Evolutionary conservation across 495 filamentous ascomycete genomes (phyloP).

Genomic region (Penicillium pulvis): DNA sequence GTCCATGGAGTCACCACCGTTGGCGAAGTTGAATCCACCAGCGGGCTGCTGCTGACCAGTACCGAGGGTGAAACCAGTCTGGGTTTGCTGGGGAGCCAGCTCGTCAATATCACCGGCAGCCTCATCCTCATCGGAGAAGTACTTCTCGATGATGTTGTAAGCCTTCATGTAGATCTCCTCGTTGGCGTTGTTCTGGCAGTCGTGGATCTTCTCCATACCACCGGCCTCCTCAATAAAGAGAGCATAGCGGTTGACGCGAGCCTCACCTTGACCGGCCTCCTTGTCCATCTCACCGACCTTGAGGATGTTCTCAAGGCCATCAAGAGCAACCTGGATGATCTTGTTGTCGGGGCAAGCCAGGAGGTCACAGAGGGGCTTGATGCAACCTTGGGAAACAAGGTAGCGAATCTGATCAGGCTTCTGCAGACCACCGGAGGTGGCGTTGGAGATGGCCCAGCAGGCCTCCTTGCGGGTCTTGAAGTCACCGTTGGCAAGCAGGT

Average conservation of each 20-base stretch:
- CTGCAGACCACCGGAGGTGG: constrained; percentile 94
- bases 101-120: constrained; percentile 74
- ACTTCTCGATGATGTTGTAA: constrained; percentile 99
- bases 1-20: constrained; percentile 93
- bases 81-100: constrained; percentile 65
- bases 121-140: constrained; percentile 98
- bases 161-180: constrained; percentile 99
- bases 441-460: constrained; percentile 99
- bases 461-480: constrained; percentile 99
- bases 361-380: constrained; percentile 96
- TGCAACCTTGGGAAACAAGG: constrained; percentile 88
- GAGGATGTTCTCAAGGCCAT: constrained; percentile 98
- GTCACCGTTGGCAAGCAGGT: constrained; percentile 92
- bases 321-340: constrained; percentile 98
- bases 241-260: constrained; percentile 92
- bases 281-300: constrained; percentile 99
- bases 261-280: constrained; percentile 71
- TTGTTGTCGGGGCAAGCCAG: constrained; percentile 98
- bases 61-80: constrained; percentile 83
- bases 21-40: constrained; percentile 89
- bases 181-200: constrained; percentile 99
- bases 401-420: constrained; percentile 99
- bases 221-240: constrained; percentile 98
- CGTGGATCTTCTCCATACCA: constrained; percentile 99
- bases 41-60: constrained; percentile 71